phyloP scores from a whole-genome alignment of 805 yeast species.

The Teunomyces tritomae region DNA sequence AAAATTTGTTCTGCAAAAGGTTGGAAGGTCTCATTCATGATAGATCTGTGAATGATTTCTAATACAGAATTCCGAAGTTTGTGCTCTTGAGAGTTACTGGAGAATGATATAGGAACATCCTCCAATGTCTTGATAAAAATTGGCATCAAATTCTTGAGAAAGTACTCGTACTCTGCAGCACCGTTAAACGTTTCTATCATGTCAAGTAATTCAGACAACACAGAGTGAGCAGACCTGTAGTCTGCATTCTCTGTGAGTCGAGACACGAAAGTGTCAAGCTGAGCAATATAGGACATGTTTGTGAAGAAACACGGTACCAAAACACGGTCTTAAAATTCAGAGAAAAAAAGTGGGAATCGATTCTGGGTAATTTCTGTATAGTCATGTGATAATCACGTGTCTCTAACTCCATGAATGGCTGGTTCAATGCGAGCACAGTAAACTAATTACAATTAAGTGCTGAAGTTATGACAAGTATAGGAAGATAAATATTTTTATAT shows the following conservation, averaged over 20 bases:
- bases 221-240: slow-evolving; percentile 59
- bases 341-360: slow-evolving; percentile 20
- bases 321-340: slow-evolving; percentile 1
- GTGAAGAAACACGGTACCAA: slow-evolving; percentile 2
- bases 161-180: slow-evolving; percentile 76
- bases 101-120: slow-evolving; percentile 70
- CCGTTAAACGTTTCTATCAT: slow-evolving; percentile 81
- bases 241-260: slow-evolving; percentile 59
- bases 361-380: slow-evolving; percentile 10
- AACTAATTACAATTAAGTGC: too few species aligned
- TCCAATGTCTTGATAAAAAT: slow-evolving; percentile 61
- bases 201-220: slow-evolving; percentile 80
- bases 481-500: too few species aligned
- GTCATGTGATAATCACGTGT: slow-evolving; percentile 29
- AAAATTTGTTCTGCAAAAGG: slow-evolving; percentile 63
- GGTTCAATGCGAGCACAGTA: too few species aligned
- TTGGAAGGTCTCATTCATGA: slow-evolving; percentile 77
- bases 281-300: slow-evolving; percentile 47
- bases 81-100: slow-evolving; percentile 65
- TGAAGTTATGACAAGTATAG: too few species aligned
- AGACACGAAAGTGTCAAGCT: slow-evolving; percentile 65
- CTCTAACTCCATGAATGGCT: too few species aligned
- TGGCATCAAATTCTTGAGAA: slow-evolving; percentile 68
- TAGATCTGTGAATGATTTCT: slow-evolving; percentile 77
- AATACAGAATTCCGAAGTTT: slow-evolving; percentile 73